These are phyloP conservation scores for Rhododendron ovatum DNA, from an alignment of 148 eudicot species.

Conservation along the genomic window DNA sequence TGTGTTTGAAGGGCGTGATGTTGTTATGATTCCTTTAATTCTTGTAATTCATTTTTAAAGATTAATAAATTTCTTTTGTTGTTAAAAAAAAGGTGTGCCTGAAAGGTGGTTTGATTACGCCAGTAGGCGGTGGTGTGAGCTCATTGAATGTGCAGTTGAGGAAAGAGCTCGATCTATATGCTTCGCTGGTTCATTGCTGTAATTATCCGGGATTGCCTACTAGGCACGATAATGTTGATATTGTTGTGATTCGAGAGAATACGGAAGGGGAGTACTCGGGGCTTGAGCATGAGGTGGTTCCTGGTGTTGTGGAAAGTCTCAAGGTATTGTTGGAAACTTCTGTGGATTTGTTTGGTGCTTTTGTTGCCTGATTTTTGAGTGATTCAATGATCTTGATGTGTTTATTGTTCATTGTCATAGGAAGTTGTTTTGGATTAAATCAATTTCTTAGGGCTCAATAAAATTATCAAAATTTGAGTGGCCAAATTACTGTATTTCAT, in stretches of 20 bases:
- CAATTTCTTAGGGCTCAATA: not conserved
- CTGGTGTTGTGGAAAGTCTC: conserved; percentile 82
- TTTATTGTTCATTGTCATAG: not conserved
- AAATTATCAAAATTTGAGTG: not conserved
- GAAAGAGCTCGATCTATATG: conserved; percentile 71
- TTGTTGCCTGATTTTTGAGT: not conserved
- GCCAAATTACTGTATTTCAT: not conserved
- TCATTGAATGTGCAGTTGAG: conserved; percentile 59
- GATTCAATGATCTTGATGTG: not conserved
- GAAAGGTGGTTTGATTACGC: conserved; percentile 70
- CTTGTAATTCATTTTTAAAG: no score
- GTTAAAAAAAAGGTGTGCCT: conserved; percentile 29
- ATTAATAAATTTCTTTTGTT: no score
- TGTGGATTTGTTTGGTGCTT: not conserved
- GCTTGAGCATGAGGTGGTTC: conserved; percentile 84
- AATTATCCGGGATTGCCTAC: conserved; percentile 65
- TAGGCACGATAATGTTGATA: conserved; percentile 63
- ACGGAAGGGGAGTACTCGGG: conserved; percentile 88
- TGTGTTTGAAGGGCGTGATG: no score
- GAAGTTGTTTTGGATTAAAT: not conserved
- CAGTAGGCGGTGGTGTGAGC: conserved; percentile 79
- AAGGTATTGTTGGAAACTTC: conserved; percentile 38
- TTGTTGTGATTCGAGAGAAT: conserved; percentile 82
- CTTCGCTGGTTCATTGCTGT: conserved; percentile 65
- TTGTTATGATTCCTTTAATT: no score